Evolutionary conservation across 805 yeast species (phyloP).

Genomic region (Yamadazyma akitaensis): DNA sequence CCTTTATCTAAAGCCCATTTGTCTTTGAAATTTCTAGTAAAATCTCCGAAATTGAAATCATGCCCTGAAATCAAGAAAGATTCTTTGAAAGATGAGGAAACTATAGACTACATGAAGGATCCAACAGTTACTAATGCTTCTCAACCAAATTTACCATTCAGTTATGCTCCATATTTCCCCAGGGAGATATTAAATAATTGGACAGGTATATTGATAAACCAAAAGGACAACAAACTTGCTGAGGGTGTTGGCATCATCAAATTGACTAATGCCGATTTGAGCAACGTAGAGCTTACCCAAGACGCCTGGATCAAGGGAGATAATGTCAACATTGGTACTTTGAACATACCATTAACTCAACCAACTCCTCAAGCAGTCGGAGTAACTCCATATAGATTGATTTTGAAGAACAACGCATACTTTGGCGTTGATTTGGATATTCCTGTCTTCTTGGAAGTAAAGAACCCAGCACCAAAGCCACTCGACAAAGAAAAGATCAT

Average conservation of each 20-base stretch:
- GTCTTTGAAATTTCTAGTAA: slow-evolving; percentile 68
- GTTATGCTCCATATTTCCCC: slow-evolving; percentile 79
- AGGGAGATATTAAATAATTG: slow-evolving; percentile 46
- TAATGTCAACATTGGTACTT: slow-evolving; percentile 56
- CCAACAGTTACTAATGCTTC: slow-evolving; percentile 63
- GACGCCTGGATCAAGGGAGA: slow-evolving; percentile 50
- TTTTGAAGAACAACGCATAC: slow-evolving; percentile 69
- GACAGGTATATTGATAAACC: slow-evolving; percentile 66
- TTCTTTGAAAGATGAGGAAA: slow-evolving; percentile 58
- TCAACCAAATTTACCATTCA: slow-evolving; percentile 68
- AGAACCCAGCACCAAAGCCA: slow-evolving; percentile 35
- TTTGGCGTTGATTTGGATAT: slow-evolving; percentile 79
- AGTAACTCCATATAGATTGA: slow-evolving; percentile 61
- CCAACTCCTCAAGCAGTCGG: slow-evolving; percentile 80
- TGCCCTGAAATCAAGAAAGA: slow-evolving; percentile 42
- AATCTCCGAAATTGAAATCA: slow-evolving; percentile 69
- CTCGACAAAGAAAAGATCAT: slow-evolving; percentile 14
- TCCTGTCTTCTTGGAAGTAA: slow-evolving; percentile 68
- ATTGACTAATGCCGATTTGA: slow-evolving; percentile 49
- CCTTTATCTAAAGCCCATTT: slow-evolving; percentile 66
- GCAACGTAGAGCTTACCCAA: slow-evolving; percentile 52
- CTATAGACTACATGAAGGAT: slow-evolving; percentile 63
- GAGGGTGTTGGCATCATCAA: slow-evolving; percentile 56
- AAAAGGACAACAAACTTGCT: slow-evolving; percentile 75
- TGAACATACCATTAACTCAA: slow-evolving; percentile 67